Evolutionary conservation across 129 eudicot species (phyloP), one percentile per base, ranked within the genome.

Genomic region (Solidago caesia): DNA sequence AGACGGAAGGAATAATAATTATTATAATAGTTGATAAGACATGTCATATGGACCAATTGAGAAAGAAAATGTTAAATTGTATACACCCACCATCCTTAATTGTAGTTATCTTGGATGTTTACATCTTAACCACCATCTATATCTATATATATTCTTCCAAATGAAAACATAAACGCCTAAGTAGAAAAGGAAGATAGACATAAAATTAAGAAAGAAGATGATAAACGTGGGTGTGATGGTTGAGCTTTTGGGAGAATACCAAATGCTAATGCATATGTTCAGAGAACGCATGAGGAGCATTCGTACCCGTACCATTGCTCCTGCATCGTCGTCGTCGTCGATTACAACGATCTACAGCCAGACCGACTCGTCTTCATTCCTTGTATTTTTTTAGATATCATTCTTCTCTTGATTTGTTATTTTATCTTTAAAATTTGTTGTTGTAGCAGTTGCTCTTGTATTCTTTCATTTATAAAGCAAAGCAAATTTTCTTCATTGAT

Each of bases 201-300:
- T 16, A 5, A 25, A 43, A 55, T 64, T 7, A 27, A 21, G 44
- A 33, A 21, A 39, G 70, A 44, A 79, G 83, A 79, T 79, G 83
- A 72, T 79, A 78, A 73, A 79, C 55, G 45, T 73, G 5, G 83
- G 83, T 16, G 63, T 79, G 11, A 72, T 79, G 64, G 74, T 73
- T 8, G 79, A 79, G 72, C 83, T 79, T 57, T 39, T 79, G 45
- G 79, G 66, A 79, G 83, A 79, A 73, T 79, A 57, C 45, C 79
- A 79, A 58, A 72, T 73, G 74, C 74, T 73, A 55, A 64, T 79
- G 70, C 8, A 5, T 25, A 73, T 79, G 39, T 46, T 79, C 26
- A 65, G 78, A 79, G 74, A 46, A 45, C 74, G 62, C 59, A 72
- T 79, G 74, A 64, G 74, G 13, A 72, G 14, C 51, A 57, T 79